Base-by-base conservation (phyloP, 768 basidiomycete species). In the Psilocybe cubensis region DNA sequence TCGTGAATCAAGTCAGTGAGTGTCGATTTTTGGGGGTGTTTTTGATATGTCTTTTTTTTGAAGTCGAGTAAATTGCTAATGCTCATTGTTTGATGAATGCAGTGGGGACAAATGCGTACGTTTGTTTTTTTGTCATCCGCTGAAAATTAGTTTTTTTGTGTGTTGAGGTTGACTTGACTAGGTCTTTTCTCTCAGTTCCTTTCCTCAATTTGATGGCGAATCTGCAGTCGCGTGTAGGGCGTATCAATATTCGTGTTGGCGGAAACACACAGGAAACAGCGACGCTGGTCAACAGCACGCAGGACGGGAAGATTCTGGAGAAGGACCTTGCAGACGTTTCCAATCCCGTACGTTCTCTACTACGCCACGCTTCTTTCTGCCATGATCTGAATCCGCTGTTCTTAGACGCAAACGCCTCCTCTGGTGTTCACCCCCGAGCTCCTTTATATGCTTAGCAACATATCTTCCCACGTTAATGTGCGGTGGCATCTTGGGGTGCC, bases 181-280 rank as follows among this genome's bases (percentile, higher is more conserved):
- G 81, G 25, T 72, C 79, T 2, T 70, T 77, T 31, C 62, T 85
- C 17, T 75, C 81, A 35, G 79, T 87, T 44, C 79, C 86, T 0
- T 91, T 92, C 72, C 79, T 92, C 12, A 93, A 93, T 67, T 76
- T 92, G 31, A 82, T 94, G 77, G 77, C 83, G 6, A 88, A 89
- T 59, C 74, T 94, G 8, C 76, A 76, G 43, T 76, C 82, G 59
- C 79, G 91, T 21, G 82, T 83, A 10, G 90, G 90, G 4, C 65
- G 69, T 2, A 84, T 90, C 12, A 71, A 80, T 14, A 72, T 92
- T 18, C 83, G 91, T 48, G 74, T 93, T 3, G 91, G 91, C 28
- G 91, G 91, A 47, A 93, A 92, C 70, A 86, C 87, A 0, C 91
- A 93, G 66, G 91, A 94, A 54, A 79, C 75, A 4, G 86, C 84